Evolutionary conservation across 163 green algal species (phyloP).

Genomic region (Scenedesmus sp.): DNA sequence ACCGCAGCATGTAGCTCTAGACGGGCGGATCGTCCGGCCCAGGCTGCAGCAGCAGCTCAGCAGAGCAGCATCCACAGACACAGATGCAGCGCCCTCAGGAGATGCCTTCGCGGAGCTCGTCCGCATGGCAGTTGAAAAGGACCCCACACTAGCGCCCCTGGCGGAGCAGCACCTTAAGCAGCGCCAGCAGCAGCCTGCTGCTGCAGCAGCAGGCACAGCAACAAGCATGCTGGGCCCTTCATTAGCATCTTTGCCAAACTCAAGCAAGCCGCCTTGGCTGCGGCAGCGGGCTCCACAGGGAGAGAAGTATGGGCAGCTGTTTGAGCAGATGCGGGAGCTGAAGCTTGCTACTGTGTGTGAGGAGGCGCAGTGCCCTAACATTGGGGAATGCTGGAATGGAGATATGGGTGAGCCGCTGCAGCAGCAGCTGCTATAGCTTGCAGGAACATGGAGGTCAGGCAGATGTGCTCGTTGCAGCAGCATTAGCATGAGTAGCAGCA

Average conservation of each 20-base stretch:
- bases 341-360: slow-evolving; percentile 96
- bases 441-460: too few species aligned
- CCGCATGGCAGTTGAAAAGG: slow-evolving; percentile 79
- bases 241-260: slow-evolving; percentile 56
- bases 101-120: slow-evolving; percentile 94
- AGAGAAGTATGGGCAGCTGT: slow-evolving; percentile 84
- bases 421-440: neutral
- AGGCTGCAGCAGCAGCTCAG: neutral
- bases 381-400: slow-evolving; percentile 96
- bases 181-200: slow-evolving; percentile 11
- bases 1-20: neutral
- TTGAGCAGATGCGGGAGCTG: slow-evolving; percentile 81
- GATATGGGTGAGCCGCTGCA: slow-evolving; percentile 48
- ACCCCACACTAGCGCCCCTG: slow-evolving; percentile 78
- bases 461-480: neutral
- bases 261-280: slow-evolving; percentile 95
- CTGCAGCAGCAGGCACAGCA: slow-evolving; percentile 12
- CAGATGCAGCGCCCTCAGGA: neutral
- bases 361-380: slow-evolving; percentile 97
- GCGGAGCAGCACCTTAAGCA: slow-evolving; percentile 70
- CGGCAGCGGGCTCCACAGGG: slow-evolving; percentile 93
- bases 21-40: neutral
- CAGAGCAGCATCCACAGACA: slow-evolving; percentile 40
- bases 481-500: neutral
- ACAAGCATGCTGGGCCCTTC: slow-evolving; percentile 63